phyloP scores from a whole-genome alignment of 352 stramenopile species.

The Phytophthora cryptogea region DNA sequence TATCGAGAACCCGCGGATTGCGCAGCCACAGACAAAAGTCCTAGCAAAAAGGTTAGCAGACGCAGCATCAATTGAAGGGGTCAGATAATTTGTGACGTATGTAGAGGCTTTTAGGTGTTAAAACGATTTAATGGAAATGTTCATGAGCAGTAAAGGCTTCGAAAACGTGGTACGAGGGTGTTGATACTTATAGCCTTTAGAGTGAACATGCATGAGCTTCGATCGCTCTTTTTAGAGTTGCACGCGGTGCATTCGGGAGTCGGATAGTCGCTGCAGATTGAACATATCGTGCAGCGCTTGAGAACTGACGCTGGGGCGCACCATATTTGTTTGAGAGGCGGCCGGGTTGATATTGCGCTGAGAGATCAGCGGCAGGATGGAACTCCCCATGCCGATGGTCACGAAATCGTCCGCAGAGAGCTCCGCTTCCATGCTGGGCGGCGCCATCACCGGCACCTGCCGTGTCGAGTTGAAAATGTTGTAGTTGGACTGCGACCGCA shows the following conservation, averaged over 20 bases:
- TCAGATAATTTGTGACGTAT: background rate
- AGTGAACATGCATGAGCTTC: conserved; percentile 1
- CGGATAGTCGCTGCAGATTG: conserved; percentile 20
- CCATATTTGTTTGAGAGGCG: background rate
- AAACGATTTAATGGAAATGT: too few relatives aligned
- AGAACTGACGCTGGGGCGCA: conserved; percentile 21
- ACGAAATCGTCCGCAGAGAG: conserved; percentile 17
- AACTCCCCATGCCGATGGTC: conserved; percentile 2
- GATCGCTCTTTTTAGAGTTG: conserved; percentile 21
- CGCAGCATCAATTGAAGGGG: conserved; percentile 5
- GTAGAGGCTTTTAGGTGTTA: background rate
- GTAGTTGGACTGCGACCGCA: conserved; percentile 36
- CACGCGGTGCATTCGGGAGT: conserved; percentile 7
- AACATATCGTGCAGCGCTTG: conserved; percentile 32
- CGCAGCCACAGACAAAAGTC: conserved; percentile 2
- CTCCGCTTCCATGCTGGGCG: conserved; percentile 14
- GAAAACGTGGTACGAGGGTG: background rate
- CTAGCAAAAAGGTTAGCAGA: conserved; percentile 17
- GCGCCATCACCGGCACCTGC: conserved; percentile 6
- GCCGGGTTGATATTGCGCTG: background rate
- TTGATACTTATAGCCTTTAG: conserved; percentile 7
- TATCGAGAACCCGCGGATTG: conserved; percentile 5
- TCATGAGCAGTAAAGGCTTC: too few relatives aligned
- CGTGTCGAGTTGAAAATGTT: conserved; percentile 30
- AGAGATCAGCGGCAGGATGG: conserved; percentile 11